Evolutionary conservation across 2,329 filamentous ascomycete species (phyloP).

Genomic region (Paraphaeosphaeria sporulosa): DNA sequence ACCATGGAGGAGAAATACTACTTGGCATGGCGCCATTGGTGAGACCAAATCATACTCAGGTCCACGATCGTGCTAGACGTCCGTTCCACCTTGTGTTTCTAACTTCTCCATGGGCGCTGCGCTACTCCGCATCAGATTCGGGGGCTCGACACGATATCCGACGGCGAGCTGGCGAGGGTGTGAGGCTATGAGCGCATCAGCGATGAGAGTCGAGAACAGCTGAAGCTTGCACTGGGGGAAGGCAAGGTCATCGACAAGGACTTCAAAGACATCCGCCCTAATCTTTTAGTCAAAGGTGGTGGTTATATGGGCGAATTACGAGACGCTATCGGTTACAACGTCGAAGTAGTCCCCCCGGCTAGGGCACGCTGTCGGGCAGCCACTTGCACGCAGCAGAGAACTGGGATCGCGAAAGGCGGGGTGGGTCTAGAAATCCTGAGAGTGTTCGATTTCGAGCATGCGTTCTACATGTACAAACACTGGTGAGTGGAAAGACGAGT

Average conservation of each 20-base stretch:
- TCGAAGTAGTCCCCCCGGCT: constrained; percentile 25
- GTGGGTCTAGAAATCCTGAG: constrained; percentile 71
- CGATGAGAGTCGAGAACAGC: constrained; percentile 73
- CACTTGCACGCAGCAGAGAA: constrained; percentile 70
- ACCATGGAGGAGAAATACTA: constrained; percentile 63
- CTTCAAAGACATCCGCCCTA: constrained; percentile 75
- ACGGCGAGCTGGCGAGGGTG: constrained; percentile 67
- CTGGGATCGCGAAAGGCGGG: constrained; percentile 82
- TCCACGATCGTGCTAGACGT: too few species aligned
- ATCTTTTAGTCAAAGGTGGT: constrained; percentile 41
- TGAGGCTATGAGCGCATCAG: constrained; percentile 76
- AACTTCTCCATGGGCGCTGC: constrained; percentile 72
- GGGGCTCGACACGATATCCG: constrained; percentile 67
- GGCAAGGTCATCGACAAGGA: constrained; percentile 82
- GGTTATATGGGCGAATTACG: constrained; percentile 19
- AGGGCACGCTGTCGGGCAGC: constrained; percentile 73
- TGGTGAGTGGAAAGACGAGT: constrained; percentile 66
- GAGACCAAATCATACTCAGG: constrained; percentile 39
- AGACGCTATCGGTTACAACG: constrained; percentile 26
- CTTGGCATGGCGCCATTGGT: constrained; percentile 89
- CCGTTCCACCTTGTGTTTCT: not conserved
- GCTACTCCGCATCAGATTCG: constrained; percentile 76
- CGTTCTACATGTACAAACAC: constrained; percentile 78
- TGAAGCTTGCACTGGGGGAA: constrained; percentile 72
- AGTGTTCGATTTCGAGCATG: constrained; percentile 52